A percentile compares a stretch with the other conserved stretches of the same genome.
phyloP scores from a whole-genome alignment of 331 rosid genomes.

The Stylosanthes scabra region DNA sequence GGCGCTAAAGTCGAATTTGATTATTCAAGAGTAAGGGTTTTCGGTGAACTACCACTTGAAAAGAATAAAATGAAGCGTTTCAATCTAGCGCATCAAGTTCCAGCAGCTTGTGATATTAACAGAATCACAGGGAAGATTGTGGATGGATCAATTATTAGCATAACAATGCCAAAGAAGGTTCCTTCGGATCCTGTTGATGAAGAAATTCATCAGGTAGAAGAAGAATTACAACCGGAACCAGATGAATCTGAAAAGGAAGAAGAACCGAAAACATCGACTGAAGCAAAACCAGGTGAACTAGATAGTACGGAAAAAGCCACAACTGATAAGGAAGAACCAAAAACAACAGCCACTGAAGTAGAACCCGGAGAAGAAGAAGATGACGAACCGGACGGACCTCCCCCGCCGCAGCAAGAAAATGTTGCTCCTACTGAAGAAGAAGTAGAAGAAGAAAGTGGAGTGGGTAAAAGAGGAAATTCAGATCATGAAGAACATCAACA shows the following conservation, averaged over 20 bases:
- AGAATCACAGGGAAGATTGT: slow-evolving; percentile 19
- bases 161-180: slow-evolving; percentile 35
- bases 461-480: too few relatives aligned
- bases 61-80: slow-evolving; percentile 30
- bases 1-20: slow-evolving; percentile 42
- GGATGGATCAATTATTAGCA: slow-evolving; percentile 35
- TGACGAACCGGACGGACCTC: slow-evolving; percentile 8
- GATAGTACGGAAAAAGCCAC: slow-evolving; percentile 3
- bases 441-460: too few relatives aligned
- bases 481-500: too few relatives aligned
- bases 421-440: too few relatives aligned
- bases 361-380: not conserved
- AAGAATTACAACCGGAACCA: not conserved
- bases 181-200: slow-evolving; percentile 1
- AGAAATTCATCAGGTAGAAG: too few relatives aligned
- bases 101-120: slow-evolving; percentile 35
- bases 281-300: not conserved
- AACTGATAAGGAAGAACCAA: not conserved
- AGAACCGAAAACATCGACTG: not conserved
- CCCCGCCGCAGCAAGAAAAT: too few relatives aligned
- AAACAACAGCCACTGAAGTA: not conserved
- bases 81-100: slow-evolving; percentile 38
- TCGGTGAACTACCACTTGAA: slow-evolving; percentile 44
- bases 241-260: slow-evolving; percentile 19
- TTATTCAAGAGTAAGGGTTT: slow-evolving; percentile 41